Evolutionary conservation across 805 yeast genomes (phyloP).

Genomic region (Scheffersomyces lignosus): DNA sequence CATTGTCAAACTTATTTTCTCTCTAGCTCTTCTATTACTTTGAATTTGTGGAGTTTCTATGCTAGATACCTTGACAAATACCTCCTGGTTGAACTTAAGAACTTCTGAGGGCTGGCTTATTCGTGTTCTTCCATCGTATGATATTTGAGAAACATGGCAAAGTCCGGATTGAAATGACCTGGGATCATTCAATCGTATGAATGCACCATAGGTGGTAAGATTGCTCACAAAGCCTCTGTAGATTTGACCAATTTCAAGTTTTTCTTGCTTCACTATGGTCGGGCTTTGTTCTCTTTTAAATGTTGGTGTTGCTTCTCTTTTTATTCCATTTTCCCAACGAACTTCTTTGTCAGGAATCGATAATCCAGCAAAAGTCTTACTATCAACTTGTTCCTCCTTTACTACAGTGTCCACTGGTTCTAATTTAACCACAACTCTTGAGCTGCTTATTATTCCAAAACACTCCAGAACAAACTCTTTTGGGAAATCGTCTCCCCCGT

Average conservation of each 20-base stretch:
- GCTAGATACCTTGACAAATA: slow-evolving; percentile 57
- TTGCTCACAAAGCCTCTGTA: slow-evolving; percentile 63
- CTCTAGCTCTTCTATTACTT: slow-evolving; percentile 9
- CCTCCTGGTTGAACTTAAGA: slow-evolving; percentile 55
- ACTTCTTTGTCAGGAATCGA: neutral
- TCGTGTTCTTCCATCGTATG: slow-evolving; percentile 43
- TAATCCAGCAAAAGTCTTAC: neutral
- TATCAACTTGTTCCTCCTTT: slow-evolving; percentile 1
- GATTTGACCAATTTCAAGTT: slow-evolving; percentile 44
- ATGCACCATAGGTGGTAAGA: slow-evolving; percentile 75
- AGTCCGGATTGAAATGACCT: slow-evolving; percentile 52
- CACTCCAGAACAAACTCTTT: slow-evolving; percentile 25
- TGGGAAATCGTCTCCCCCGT: slow-evolving; percentile 45
- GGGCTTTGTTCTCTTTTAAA: slow-evolving; percentile 3
- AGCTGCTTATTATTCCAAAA: slow-evolving; percentile 11
- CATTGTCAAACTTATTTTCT: slow-evolving; percentile 61
- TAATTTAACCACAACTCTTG: slow-evolving; percentile 2
- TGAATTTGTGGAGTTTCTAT: slow-evolving; percentile 20
- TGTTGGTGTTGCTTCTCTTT: neutral
- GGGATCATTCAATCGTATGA: slow-evolving; percentile 49
- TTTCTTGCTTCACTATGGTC: slow-evolving; percentile 3
- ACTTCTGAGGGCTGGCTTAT: slow-evolving; percentile 60
- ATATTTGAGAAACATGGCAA: slow-evolving; percentile 75
- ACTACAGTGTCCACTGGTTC: slow-evolving; percentile 4
- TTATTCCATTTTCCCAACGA: slow-evolving; percentile 1